Conservation (phyloP, 768 basidiomycete species). For the Boletus vinaceobasis region DNA sequence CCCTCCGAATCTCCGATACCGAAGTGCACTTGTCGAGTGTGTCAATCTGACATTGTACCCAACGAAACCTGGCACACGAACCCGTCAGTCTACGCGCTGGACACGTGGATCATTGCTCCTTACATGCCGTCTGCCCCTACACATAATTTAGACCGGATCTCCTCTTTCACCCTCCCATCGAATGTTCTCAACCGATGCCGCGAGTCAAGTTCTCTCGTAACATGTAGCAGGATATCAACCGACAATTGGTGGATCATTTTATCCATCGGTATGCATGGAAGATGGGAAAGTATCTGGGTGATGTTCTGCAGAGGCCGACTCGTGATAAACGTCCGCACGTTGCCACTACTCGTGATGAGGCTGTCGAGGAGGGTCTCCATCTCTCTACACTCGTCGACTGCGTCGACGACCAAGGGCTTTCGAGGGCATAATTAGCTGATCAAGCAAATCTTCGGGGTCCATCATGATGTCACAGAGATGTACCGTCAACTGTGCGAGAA, state of each 20-base stretch:
- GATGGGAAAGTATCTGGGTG: background rate
- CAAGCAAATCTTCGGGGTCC: background rate
- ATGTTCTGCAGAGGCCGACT: slow-evolving; percentile 8
- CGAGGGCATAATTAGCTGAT: slow-evolving; percentile 1
- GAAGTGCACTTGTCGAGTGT: background rate
- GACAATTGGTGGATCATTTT: background rate
- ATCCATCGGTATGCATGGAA: slow-evolving; percentile 11
- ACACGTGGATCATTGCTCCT: background rate
- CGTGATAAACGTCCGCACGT: slow-evolving; percentile 5
- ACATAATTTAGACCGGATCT: slow-evolving; percentile 6
- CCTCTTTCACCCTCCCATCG: background rate
- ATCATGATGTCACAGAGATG: background rate
- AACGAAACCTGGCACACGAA: slow-evolving; percentile 7
- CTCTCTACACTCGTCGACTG: slow-evolving; percentile 21
- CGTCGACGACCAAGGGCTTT: slow-evolving; percentile 16
- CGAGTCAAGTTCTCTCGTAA: slow-evolving; percentile 9
- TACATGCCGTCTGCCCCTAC: slow-evolving; percentile 22
- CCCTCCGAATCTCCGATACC: background rate
- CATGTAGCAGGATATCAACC: slow-evolving; percentile 8
- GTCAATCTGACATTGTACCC: slow-evolving; percentile 19
- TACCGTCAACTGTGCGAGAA: slow-evolving; percentile 15
- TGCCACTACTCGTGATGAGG: background rate
- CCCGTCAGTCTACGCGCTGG: background rate
- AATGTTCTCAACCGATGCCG: slow-evolving; percentile 5
- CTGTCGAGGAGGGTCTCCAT: slow-evolving; percentile 7